phyloP scores from a whole-genome alignment of 805 yeast species.

The Saccharomycopsis selenospora region DNA sequence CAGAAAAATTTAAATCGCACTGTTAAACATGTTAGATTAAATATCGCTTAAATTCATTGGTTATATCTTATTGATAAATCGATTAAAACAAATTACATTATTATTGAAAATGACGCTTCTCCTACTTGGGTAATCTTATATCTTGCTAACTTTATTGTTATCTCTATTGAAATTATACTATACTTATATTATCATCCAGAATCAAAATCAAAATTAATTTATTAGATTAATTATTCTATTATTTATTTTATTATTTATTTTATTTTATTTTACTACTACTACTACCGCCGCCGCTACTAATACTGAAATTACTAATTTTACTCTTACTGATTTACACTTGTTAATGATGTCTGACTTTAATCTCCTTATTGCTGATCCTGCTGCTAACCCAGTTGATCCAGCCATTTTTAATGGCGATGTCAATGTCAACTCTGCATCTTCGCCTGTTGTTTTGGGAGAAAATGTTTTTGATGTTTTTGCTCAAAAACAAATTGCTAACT shows the following conservation, averaged over 20 bases:
- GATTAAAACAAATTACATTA: background rate
- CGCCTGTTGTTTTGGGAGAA: constrained; percentile 20
- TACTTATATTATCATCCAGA: background rate
- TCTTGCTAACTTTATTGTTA: constrained; percentile 2
- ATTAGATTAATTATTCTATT: constrained; percentile 1
- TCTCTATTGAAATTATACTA: too few species aligned
- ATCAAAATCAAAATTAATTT: background rate
- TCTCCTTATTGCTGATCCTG: constrained; percentile 14
- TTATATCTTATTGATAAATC: background rate
- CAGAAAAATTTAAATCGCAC: too few species aligned
- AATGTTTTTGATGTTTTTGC: constrained; percentile 20
- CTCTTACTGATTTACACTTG: background rate
- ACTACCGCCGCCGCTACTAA: constrained; percentile 3
- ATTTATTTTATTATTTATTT: too few species aligned
- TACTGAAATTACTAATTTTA: background rate
- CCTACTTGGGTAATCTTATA: constrained; percentile 3
- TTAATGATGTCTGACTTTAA: constrained; percentile 14
- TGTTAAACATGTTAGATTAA: too few species aligned
- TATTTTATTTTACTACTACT: constrained; percentile 3
- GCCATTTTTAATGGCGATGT: constrained; percentile 4
- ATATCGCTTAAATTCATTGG: too few species aligned
- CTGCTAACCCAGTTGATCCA: constrained; percentile 3
- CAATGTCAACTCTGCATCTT: background rate
- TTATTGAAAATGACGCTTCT: constrained; percentile 1
- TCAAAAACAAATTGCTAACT: constrained; percentile 18